phyloP scores from a whole-genome alignment of 139 green algal species.

The Astrephomene gubernaculifera region DNA sequence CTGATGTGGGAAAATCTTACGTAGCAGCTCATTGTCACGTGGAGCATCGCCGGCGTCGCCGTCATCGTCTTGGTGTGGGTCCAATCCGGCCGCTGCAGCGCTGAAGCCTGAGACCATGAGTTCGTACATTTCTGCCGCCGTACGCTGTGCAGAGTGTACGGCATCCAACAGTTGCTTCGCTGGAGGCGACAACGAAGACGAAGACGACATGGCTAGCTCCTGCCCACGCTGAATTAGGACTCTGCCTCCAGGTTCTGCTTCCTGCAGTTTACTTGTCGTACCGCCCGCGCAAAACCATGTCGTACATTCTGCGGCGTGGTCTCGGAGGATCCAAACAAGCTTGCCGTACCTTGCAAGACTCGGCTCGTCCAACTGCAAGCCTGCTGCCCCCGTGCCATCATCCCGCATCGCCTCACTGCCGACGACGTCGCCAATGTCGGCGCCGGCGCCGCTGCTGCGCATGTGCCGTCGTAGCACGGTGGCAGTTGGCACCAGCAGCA shows the following conservation, averaged over 20 bases:
- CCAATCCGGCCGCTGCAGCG: neutral
- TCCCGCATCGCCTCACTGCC: neutral
- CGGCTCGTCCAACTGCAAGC: neutral
- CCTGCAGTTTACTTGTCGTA: too few relatives aligned
- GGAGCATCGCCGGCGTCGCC: neutral
- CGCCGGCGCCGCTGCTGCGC: neutral
- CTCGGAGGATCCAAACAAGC: conserved; percentile 6
- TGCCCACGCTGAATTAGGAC: neutral
- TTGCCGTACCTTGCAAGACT: conserved; percentile 2
- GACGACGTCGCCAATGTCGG: neutral
- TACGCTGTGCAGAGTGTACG: neutral
- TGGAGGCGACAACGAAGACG: too few relatives aligned
- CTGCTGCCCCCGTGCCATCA: neutral
- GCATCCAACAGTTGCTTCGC: neutral
- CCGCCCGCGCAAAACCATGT: neutral
- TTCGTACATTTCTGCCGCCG: neutral
- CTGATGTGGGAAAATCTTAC: conserved; percentile 7
- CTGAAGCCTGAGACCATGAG: neutral
- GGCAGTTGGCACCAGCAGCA: neutral
- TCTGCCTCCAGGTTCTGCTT: neutral
- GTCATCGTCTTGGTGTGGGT: neutral
- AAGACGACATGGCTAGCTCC: neutral
- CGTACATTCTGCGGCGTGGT: neutral
- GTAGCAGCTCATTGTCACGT: neutral
- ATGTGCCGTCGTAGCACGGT: neutral